Evolutionary conservation across 2,329 filamentous ascomycete species (phyloP), one percentile per base, ranked within the genome.

Genomic region (Monosporascus sp.): DNA sequence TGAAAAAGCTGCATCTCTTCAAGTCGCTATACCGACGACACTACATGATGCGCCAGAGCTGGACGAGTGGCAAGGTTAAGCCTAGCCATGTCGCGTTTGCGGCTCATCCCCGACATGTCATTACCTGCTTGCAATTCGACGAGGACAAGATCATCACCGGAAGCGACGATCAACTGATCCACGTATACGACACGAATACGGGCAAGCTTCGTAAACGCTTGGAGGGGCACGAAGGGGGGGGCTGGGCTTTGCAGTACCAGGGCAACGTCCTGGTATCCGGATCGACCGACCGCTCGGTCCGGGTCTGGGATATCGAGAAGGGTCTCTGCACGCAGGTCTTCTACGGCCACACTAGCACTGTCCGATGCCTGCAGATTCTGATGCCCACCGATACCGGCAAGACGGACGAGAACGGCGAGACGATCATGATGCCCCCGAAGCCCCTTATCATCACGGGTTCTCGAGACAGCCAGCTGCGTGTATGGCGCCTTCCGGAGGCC

Each of bases 281-380:
- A 2, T 97, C 92, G 6, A 99, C 94, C 0, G 94, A 99, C 71
- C 82, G 94, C 47, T 96, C 94, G 11, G 94, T 99, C n/a, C 85
- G 94, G n/a, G 93, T 99, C 0, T 99, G 94, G 94, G 93, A 99
- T 67, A 97, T 99, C 58, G 90, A 96, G 65, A 88, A 88, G 63
- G 94, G 92, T 1, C 82, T 89, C 46, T 97, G 93, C 70, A 93
- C 92, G 11, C 94, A 99, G 67, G 87, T 96, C 1, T 99, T 99
- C 68, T 92, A 97, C 66, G 95, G 94, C 1, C 94, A 99, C 67
- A 99, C 94, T 9, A 97, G 93, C 43, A 99, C 94, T 15, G 94
- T 99, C 3, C 87, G 94, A 58, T 99, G 94, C 66, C 75, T 99
- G 55, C 92, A 97, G 67, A 97, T 99, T 52, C 77, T 99, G 44